Conservation (phyloP, 106 monocot genomes). For the Amphibolis antarctica region DNA sequence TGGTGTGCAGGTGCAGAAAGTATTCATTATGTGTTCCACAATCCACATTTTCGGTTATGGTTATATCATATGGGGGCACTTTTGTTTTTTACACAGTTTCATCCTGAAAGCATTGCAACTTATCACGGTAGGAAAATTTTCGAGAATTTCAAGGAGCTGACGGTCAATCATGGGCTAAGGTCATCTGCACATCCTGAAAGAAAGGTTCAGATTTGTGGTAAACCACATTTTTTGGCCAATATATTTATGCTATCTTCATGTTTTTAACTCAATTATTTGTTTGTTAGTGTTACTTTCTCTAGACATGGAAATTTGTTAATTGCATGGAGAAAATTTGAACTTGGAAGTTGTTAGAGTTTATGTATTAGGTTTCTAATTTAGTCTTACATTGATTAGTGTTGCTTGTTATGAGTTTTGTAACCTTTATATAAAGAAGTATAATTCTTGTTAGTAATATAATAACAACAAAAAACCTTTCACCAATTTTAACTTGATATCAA, state of each 20-base stretch:
- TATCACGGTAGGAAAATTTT: conserved; percentile 73
- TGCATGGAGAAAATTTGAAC: no score
- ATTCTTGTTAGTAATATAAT: no score
- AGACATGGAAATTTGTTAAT: no score
- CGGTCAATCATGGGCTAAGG: conserved; percentile 47
- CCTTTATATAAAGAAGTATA: no score
- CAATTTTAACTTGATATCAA: no score
- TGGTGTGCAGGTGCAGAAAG: conserved; percentile 60
- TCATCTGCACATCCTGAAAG: conserved; percentile 33
- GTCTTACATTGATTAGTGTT: no score
- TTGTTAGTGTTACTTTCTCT: no score
- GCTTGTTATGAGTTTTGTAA: no score
- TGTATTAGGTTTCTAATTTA: no score
- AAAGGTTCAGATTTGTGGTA: conserved; percentile 91
- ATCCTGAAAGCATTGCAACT: conserved; percentile 95
- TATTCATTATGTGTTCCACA: neutral
- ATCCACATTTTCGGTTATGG: neutral
- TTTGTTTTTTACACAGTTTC: conserved; percentile 47
- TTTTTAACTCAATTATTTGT: neutral
- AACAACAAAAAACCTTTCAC: no score
- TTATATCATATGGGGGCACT: neutral
- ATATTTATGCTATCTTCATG: neutral
- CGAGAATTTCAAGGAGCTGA: conserved; percentile 85
- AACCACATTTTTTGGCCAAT: conserved; percentile 22
- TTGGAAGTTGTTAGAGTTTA: no score